Evolutionary conservation across 106 monocot genomes (phyloP), one percentile per base, ranked within the genome.

Genomic region (Allium cepa): DNA sequence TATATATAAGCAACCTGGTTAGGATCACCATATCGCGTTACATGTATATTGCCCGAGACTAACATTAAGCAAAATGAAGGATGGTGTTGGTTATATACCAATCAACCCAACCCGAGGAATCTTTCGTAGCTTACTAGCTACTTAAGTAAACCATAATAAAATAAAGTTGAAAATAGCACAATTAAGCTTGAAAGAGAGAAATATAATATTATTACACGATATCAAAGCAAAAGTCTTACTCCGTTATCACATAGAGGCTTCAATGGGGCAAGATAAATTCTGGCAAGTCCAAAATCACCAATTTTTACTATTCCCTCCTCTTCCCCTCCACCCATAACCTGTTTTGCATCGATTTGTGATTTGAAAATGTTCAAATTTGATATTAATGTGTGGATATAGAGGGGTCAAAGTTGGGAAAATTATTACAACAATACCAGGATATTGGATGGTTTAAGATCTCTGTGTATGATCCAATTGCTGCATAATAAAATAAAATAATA

Each of bases 381-480:
- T 59, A 7, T 17, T 15, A 8, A 69, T 15, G 36, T 14, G 2
- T 36, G 5, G 36, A 4, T 36, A 36, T 36, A 53, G 15, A 17
- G 15, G 9, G 14, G n/a, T 22, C 22, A 28, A 15, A 55, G 15
- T 55, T 55, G 53, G 36, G 11, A 60, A 63, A 17, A 13, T 70
- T 18, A 50, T 26, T 9, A 72, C 17, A 60, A 73, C 7, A 51
- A 60, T 87, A 99, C 99, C 93, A 99, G 76, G 47, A 99, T 99
- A 66, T 99, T 99, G 49, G 99, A 99, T 73, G 99, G 99, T 70
- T 99, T 99, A 28, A 99, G 93, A 75, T 99, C 99, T 63, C 99
- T 84, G 75, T 99, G 99, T 75, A 99, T 90, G 69, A 99, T 99
- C 99, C 99, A 99, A 80, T 99, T 99, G 61, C 99, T 99, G 84